phyloP scores from a whole-genome alignment of 148 eudicot genomes.

The Diospyros lotus region DNA sequence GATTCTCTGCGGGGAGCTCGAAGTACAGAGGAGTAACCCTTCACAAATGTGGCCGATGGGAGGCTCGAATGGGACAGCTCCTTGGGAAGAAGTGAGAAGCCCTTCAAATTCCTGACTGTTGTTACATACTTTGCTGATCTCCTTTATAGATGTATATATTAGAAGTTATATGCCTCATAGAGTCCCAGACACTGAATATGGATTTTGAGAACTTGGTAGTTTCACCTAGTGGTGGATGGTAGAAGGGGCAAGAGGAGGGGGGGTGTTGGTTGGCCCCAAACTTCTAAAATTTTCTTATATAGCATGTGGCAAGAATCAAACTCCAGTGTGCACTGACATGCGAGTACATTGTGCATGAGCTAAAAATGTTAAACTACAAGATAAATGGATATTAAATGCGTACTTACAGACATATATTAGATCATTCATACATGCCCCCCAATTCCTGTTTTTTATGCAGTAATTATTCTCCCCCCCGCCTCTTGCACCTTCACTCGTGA shows the following conservation, averaged over 20 bases:
- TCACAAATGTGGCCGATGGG: slow-evolving; percentile 93
- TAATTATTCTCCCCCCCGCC: too few species aligned
- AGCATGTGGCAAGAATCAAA: too few species aligned
- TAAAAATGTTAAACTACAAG: too few species aligned
- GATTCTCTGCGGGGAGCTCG: slow-evolving; percentile 73
- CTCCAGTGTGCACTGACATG: too few species aligned
- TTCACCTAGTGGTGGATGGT: not conserved
- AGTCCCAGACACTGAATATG: not conserved
- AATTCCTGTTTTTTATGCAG: too few species aligned
- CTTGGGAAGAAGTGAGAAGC: slow-evolving; percentile 68
- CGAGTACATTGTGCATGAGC: too few species aligned
- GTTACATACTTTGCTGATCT: not conserved
- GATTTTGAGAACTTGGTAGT: not conserved
- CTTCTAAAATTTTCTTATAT: too few species aligned
- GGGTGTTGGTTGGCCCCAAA: too few species aligned
- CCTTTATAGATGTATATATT: not conserved
- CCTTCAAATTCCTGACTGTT: not conserved
- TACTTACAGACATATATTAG: too few species aligned
- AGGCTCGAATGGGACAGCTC: slow-evolving; percentile 81
- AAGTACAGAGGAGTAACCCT: slow-evolving; percentile 77
- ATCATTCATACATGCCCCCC: too few species aligned
- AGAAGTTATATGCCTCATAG: not conserved
- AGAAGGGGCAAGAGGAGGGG: too few species aligned
- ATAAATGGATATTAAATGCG: too few species aligned
- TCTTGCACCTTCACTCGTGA: not conserved